Conservation (phyloP, 2,329 filamentous ascomycete species). For the Aspergillus sp. region DNA sequence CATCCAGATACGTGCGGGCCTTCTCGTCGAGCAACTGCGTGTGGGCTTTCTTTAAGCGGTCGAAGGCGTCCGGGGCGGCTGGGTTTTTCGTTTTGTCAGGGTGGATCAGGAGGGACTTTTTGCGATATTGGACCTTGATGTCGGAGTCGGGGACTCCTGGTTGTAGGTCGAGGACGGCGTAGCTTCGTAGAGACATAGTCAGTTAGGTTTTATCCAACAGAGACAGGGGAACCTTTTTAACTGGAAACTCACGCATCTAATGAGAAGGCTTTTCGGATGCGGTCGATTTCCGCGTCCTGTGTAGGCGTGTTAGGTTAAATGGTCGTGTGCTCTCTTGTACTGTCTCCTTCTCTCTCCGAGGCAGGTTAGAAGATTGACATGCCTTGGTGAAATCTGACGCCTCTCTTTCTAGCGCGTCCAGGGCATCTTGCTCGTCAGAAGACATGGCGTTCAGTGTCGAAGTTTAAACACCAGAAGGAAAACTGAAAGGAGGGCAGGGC, state of each 20-base stretch:
- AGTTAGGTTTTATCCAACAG: background rate
- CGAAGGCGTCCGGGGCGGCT: slow-evolving; percentile 89
- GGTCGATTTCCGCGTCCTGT: slow-evolving; percentile 91
- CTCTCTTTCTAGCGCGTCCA: slow-evolving; percentile 79
- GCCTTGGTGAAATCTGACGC: slow-evolving; percentile 91
- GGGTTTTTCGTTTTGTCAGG: slow-evolving; percentile 96
- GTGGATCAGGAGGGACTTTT: slow-evolving; percentile 98
- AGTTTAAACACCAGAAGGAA: background rate
- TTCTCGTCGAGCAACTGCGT: slow-evolving; percentile 92
- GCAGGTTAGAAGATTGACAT: slow-evolving; percentile 13
- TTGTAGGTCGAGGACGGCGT: slow-evolving; percentile 92
- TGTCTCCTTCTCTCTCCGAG: no score
- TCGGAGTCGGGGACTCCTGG: slow-evolving; percentile 93
- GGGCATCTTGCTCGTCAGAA: slow-evolving; percentile 69
- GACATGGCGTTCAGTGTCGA: slow-evolving; percentile 38
- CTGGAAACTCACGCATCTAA: slow-evolving; percentile 61
- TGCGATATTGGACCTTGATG: slow-evolving; percentile 92
- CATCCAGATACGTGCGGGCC: slow-evolving; percentile 79
- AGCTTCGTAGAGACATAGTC: slow-evolving; percentile 51
- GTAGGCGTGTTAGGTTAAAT: slow-evolving; percentile 16
- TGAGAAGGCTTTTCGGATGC: slow-evolving; percentile 87
- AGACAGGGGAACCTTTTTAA: background rate
- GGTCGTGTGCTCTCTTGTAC: slow-evolving; percentile 1
- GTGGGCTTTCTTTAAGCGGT: slow-evolving; percentile 93
- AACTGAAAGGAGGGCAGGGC: slow-evolving; percentile 2